Base-by-base conservation (phyloP, 2,329 filamentous ascomycete species). In the Emmonsiellopsis sp. region DNA sequence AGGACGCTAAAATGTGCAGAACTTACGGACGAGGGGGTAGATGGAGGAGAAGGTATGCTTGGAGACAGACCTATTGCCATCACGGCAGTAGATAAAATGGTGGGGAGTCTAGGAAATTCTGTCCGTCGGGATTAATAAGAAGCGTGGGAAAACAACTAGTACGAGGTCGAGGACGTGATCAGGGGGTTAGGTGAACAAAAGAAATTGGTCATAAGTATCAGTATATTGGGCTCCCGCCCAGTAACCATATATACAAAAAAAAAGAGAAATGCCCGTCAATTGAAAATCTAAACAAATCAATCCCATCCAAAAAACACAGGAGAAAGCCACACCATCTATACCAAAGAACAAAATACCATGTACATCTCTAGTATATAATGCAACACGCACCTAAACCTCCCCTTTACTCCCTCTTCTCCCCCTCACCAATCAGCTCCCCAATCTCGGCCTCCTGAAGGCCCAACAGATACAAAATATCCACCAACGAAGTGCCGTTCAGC, bases 391-490 rank as follows among this genome's bases (percentile, higher is more conserved):
- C 10, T 6, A 33, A 46, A 47, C 37, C n/a, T 37, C 17, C 37
- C 17, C 27, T 11, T 32, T 13, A 36, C 11, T 34, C 42, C 11
- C n/a, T 4, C 14, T 5, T 27, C 6, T 9, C 40, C 14, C 37
- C 34, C 17, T 31, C 32, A 5, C 11, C 53, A 39, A 49, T 60
- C 57, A 80, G 60, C 56, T 76, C 73, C 21, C 72, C 65, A 53
- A 78, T 71, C 57, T 81, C 78, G 49, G 74, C 70, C 56, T 72
- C 70, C 1, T 69, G 71, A 48, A 80, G 64, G 2, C 81, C 81
- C 33, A 85, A 68, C 31, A 85, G 65, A 65, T 81, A 79, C 51
- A 83, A 67, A 51, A 85, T 66, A 65, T 85, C 80, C 45, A 76
- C 65, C 65, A 85, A 70, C 55, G 71, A 80, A 60, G 77, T 73